These are phyloP conservation scores for Solanum paucissectum DNA, from an alignment of 257 asterid genomes.

Conservation along the genomic window DNA sequence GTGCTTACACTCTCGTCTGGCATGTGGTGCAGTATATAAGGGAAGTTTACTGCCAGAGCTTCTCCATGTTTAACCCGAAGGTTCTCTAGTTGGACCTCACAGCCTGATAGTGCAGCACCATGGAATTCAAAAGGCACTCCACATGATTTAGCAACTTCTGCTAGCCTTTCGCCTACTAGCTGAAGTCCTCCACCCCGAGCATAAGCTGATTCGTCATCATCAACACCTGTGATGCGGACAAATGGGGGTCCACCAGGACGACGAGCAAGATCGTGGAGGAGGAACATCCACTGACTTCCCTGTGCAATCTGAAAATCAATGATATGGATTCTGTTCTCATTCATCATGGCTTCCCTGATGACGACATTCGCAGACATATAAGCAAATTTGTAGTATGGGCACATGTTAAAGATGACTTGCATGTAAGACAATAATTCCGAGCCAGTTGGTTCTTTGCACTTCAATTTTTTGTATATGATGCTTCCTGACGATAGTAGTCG, in stretches of 20 bases:
- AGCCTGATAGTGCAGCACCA: constrained; percentile 67
- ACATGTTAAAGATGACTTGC: constrained; percentile 59
- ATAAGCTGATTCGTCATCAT: constrained; percentile 49
- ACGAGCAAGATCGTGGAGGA: constrained; percentile 31
- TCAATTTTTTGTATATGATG: constrained; percentile 74
- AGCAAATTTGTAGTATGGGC: constrained; percentile 89
- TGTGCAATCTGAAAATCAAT: constrained; percentile 94
- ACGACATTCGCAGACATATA: constrained; percentile 65
- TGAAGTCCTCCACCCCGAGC: constrained; percentile 94
- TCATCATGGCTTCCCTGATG: constrained; percentile 65
- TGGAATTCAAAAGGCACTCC: constrained; percentile 79
- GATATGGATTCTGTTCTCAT: constrained; percentile 60
- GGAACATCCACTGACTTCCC: constrained; percentile 86
- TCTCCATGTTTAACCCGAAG: constrained; percentile 51
- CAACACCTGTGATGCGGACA: constrained; percentile 46
- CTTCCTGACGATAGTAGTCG: constrained; percentile 73
- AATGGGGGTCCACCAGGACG: constrained; percentile 47
- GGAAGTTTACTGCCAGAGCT: constrained; percentile 79
- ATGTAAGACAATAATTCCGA: constrained; percentile 76
- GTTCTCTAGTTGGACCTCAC: constrained; percentile 46
- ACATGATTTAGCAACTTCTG: constrained; percentile 46
- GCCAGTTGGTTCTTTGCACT: constrained; percentile 78
- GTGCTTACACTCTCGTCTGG: constrained; percentile 93
- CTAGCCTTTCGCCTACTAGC: constrained; percentile 58
- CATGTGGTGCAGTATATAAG: constrained; percentile 83